phyloP scores from a whole-genome alignment of 495 filamentous ascomycete genomes.

The Aspergillus asperescens region DNA sequence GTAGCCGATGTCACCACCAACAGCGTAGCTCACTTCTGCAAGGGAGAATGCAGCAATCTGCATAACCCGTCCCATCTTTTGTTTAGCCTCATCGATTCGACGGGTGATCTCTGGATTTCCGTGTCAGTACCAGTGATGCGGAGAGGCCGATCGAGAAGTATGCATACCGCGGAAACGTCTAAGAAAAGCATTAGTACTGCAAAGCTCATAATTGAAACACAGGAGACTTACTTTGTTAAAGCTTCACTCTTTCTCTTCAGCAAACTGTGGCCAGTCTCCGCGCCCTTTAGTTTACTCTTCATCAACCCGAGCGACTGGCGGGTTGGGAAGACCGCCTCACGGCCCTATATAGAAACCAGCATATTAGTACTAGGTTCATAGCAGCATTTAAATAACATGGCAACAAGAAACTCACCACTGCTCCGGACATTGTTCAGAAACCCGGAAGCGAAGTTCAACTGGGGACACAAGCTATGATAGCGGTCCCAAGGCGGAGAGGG shows the following conservation, averaged over 20 bases:
- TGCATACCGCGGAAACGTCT: constrained; percentile 80
- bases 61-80: constrained; percentile 99
- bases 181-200: constrained; percentile 17
- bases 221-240: constrained; percentile 65
- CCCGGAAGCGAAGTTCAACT: constrained; percentile 15
- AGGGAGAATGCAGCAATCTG: constrained; percentile 97
- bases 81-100: constrained; percentile 97
- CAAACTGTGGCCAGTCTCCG: constrained; percentile 80
- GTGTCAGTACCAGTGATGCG: constrained; percentile 27
- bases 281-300: constrained; percentile 98
- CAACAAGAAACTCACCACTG: constrained; percentile 41
- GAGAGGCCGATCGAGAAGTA: constrained; percentile 15
- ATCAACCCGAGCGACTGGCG: constrained; percentile 93
- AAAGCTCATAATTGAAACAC: not conserved
- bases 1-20: constrained; percentile 92
- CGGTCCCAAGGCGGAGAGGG: constrained; percentile 10
- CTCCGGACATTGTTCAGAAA: constrained; percentile 48
- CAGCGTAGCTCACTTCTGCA: constrained; percentile 95
- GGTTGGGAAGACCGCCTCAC: constrained; percentile 94
- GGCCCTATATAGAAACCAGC: constrained; percentile 28
- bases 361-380: constrained; percentile 3
- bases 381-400: not conserved
- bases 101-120: constrained; percentile 74
- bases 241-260: constrained; percentile 93
- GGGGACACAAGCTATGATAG: constrained; percentile 15